These are phyloP conservation scores for Climacium dendroides DNA, from an alignment of 225 moss, liverwort and hornwort species.

Conservation along the genomic window DNA sequence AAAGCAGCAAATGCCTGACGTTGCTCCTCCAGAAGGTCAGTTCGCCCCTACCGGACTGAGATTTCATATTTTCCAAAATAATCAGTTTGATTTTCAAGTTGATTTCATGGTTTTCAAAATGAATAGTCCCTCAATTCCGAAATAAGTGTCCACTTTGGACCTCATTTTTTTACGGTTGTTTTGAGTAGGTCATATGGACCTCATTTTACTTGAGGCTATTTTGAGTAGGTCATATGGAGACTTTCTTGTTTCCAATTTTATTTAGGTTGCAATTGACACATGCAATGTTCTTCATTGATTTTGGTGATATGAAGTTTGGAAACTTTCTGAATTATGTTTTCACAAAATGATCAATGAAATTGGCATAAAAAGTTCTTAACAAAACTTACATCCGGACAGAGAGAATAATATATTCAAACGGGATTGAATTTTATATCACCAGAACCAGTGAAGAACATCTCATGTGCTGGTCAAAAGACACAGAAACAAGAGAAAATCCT, in stretches of 20 bases:
- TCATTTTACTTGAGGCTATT: background rate
- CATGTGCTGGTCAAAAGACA: background rate
- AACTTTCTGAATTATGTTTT: background rate
- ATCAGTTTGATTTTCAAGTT: too few relatives aligned
- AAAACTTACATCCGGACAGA: background rate
- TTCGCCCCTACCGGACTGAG: background rate
- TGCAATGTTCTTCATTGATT: background rate
- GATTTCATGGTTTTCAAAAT: too few relatives aligned
- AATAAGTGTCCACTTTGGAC: background rate
- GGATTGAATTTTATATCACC: too few relatives aligned
- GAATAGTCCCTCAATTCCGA: background rate
- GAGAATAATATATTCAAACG: background rate
- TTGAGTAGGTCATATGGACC: background rate
- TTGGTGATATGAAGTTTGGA: too few relatives aligned
- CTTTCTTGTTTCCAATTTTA: background rate
- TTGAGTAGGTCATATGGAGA: background rate
- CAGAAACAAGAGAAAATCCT: background rate
- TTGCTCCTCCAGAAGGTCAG: conserved; percentile 64
- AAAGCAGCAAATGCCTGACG: conserved; percentile 71
- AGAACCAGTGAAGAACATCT: background rate
- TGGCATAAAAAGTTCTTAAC: background rate
- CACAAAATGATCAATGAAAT: background rate
- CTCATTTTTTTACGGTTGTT: background rate
- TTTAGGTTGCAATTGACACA: background rate
- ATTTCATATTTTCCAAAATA: background rate